phyloP scores from a whole-genome alignment of 306 rosid species.

The Styphnolobium japonicum region DNA sequence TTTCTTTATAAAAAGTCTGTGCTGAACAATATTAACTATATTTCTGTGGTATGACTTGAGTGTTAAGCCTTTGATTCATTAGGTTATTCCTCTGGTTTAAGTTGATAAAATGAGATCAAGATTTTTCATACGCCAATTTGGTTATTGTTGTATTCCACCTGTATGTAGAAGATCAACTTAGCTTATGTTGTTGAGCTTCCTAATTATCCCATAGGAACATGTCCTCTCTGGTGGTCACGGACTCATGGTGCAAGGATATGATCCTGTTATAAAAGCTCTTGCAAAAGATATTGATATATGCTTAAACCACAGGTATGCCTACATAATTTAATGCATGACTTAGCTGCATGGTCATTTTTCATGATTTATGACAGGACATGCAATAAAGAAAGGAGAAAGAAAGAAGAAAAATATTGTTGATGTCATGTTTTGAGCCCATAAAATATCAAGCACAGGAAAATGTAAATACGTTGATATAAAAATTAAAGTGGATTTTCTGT shows the following conservation, averaged over 20 bases:
- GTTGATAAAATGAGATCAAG: not conserved
- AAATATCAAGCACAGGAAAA: not conserved
- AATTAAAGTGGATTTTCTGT: not conserved
- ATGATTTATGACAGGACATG: not conserved
- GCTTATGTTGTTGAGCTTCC: conserved; percentile 30
- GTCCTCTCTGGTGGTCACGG: conserved; percentile 86
- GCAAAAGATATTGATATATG: conserved; percentile 64
- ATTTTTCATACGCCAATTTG: not conserved
- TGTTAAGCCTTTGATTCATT: not conserved
- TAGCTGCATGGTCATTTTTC: conserved; percentile 6
- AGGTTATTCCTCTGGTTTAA: not conserved
- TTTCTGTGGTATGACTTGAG: not conserved
- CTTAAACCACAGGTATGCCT: conserved; percentile 63
- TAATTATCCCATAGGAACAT: conserved; percentile 49
- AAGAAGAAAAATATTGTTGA: not conserved
- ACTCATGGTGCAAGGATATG: conserved; percentile 79
- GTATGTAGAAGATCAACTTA: not conserved
- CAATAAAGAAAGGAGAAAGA: not conserved
- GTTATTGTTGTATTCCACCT: conserved; percentile 2
- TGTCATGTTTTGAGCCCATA: conserved; percentile 3
- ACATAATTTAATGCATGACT: not conserved
- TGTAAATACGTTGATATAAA: not conserved
- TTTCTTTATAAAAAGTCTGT: not conserved
- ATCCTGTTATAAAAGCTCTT: conserved; percentile 66
- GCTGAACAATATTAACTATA: not conserved